Evolutionary conservation across 306 rosid species (phyloP), one percentile per base, ranked within the genome.

Genomic region (Prunus mira): DNA sequence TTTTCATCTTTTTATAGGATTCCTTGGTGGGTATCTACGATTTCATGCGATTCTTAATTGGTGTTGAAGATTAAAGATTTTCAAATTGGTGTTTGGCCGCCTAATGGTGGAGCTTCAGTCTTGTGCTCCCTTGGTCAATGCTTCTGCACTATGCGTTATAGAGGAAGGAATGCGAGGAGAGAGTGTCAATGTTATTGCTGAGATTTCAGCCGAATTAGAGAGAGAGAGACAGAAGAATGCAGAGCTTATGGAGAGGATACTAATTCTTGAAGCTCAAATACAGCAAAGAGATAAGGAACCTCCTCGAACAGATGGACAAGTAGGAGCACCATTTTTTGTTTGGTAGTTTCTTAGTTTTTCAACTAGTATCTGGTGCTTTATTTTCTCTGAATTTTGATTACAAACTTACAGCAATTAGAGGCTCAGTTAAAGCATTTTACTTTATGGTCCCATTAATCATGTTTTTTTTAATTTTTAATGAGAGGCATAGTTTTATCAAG

Each of bases 191-290:
- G 81, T 75, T 81, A 72, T 89, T 73, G 87, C 90, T 46, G 85
- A 84, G 83, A 78, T 92, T 83, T 86, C 91, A 14, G 91, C 85
- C 3, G 92, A 88, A 81, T 82, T 93, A 69, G 89, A 88, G 50
- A 91, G 83, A 70, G 98, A 91, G 77, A 86, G 87, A 75, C 87
- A 87, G 86, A 93, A 83, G 81, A 93, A 91, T 84, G 87, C 80
- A 6, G 90, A 88, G 74, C 90, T 93, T 45, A 45, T 79, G 91
- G 89, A 87, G 83, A 91, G 85, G 82, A 84, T 93, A 88, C 88
- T 87, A 72, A 19, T 87, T 50, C 98, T 93, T n/a, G 98, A 93
- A 88, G 89, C 93, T 72, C 93, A 87, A 83, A 76, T 91, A 83
- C 82, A 82, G 60, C 83, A 79, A 78, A 84, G 84, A 80, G 76